phyloP scores from a whole-genome alignment of 371 early-diverging fungal species.

The Syncephalastrum racemosum region DNA sequence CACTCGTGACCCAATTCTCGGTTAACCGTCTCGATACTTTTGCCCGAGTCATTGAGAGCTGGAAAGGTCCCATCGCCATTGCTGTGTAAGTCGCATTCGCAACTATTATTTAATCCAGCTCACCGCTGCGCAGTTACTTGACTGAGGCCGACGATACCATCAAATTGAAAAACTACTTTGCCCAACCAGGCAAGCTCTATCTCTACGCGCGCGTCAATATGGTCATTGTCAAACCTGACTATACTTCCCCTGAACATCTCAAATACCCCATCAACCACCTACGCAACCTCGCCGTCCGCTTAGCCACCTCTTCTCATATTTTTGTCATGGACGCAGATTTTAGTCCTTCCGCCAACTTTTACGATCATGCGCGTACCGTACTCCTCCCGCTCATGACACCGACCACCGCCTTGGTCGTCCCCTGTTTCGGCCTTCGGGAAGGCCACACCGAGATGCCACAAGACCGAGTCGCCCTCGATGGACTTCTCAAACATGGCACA shows the following conservation, averaged over 20 bases:
- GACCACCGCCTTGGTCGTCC: slow-evolving; percentile 51
- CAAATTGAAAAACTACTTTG: slow-evolving; percentile 46
- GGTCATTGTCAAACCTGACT: slow-evolving; percentile 56
- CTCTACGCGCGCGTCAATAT: slow-evolving; percentile 31
- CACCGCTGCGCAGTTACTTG: slow-evolving; percentile 42
- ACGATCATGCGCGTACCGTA: slow-evolving; percentile 25
- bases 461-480: slow-evolving; percentile 14
- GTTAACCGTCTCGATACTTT: slow-evolving; percentile 59
- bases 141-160: slow-evolving; percentile 47
- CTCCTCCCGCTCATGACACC: slow-evolving; percentile 28
- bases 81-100: slow-evolving; percentile 45
- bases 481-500: slow-evolving; percentile 35
- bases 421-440: slow-evolving; percentile 57
- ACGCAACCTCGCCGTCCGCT: slow-evolving; percentile 56
- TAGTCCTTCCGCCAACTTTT: slow-evolving; percentile 47
- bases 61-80: slow-evolving; percentile 59
- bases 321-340: slow-evolving; percentile 69
- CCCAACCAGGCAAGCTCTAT: slow-evolving; percentile 20
- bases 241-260: slow-evolving; percentile 27
- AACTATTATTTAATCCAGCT: background rate
- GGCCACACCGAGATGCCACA: slow-evolving; percentile 27
- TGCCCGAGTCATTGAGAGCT: slow-evolving; percentile 44
- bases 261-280: slow-evolving; percentile 68
- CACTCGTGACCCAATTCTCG: slow-evolving; percentile 61
- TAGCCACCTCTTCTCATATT: slow-evolving; percentile 49